Percentiles rank a stretch among this genome's conserved stretches.
These are phyloP conservation scores for Pelargonium cotyledonis DNA, from an alignment of 441 rosid species.

Conservation along the genomic window DNA sequence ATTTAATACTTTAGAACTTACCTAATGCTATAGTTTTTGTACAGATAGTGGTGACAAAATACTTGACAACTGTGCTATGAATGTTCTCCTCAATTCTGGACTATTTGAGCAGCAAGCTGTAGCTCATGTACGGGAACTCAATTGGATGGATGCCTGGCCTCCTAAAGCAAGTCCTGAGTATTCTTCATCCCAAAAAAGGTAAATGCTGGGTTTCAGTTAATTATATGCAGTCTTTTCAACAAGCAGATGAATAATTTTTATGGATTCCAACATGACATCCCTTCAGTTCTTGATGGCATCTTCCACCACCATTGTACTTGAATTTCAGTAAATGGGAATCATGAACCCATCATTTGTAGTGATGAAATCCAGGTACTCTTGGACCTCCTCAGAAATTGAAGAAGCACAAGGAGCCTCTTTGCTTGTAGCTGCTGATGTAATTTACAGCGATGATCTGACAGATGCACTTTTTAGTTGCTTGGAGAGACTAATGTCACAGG, in stretches of 20 bases:
- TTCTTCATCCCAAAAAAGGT: conserved; percentile 36
- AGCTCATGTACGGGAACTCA: conserved; percentile 65
- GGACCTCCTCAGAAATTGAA: conserved; percentile 49
- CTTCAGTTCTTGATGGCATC: not conserved
- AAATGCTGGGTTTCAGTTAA: conserved; percentile 6
- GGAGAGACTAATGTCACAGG: conserved; percentile 43
- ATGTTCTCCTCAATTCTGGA: conserved; percentile 44
- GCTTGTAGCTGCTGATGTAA: conserved; percentile 67
- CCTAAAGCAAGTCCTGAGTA: conserved; percentile 21
- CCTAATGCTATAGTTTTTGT: conserved; percentile 11
- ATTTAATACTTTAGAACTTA: not conserved
- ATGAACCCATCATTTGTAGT: conserved; percentile 11
- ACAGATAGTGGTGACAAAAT: conserved; percentile 59
- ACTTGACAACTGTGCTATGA: conserved; percentile 63
- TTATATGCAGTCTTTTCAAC: not conserved
- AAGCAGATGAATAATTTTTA: not conserved
- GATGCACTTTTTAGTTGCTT: conserved; percentile 45
- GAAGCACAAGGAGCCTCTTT: conserved; percentile 45
- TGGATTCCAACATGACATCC: conserved; percentile 4
- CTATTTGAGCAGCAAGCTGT: conserved; percentile 36
- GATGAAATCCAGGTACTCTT: conserved; percentile 33
- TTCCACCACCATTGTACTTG: not conserved
- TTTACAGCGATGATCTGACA: conserved; percentile 59
- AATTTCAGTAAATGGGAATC: conserved; percentile 6
- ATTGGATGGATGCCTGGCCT: conserved; percentile 78